phyloP scores from a whole-genome alignment of 1,284 basidiomycete species.

The Marasmius fiardii region DNA sequence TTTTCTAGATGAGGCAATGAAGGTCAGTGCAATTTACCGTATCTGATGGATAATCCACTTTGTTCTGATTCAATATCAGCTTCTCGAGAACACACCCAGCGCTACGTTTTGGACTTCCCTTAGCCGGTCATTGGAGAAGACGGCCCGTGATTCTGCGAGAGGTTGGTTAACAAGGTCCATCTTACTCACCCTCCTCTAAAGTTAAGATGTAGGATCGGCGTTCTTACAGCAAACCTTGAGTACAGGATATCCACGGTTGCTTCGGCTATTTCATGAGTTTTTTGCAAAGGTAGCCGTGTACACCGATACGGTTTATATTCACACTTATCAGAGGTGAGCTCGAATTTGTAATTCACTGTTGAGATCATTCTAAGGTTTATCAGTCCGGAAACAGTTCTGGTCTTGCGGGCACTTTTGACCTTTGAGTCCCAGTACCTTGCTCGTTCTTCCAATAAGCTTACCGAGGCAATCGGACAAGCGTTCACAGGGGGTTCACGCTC shows the following conservation, averaged over 20 bases:
- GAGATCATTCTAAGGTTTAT: conserved; percentile 2
- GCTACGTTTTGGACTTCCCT: conserved; percentile 89
- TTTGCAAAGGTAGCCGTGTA: conserved; percentile 93
- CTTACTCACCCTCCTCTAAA: neutral
- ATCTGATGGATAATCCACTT: neutral
- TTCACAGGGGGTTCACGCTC: conserved; percentile 63
- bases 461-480: conserved; percentile 73
- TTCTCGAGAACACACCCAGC: conserved; percentile 87
- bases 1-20: conserved; percentile 91
- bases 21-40: conserved; percentile 44
- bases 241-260: conserved; percentile 78
- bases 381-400: conserved; percentile 87
- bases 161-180: conserved; percentile 37
- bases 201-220: conserved; percentile 52
- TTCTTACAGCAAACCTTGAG: conserved; percentile 88
- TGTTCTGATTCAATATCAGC: conserved; percentile 32
- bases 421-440: conserved; percentile 87
- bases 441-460: conserved; percentile 77
- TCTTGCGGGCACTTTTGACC: conserved; percentile 76
- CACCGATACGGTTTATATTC: conserved; percentile 88
- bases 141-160: conserved; percentile 73
- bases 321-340: conserved; percentile 75
- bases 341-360: neutral
- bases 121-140: conserved; percentile 75
- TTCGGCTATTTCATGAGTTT: conserved; percentile 93